Percentiles rank a stretch among this genome's conserved stretches.
These are phyloP conservation scores for Pseudohyphozyma bogoriensis DNA, from an alignment of 768 basidiomycete species.

Conservation along the genomic window DNA sequence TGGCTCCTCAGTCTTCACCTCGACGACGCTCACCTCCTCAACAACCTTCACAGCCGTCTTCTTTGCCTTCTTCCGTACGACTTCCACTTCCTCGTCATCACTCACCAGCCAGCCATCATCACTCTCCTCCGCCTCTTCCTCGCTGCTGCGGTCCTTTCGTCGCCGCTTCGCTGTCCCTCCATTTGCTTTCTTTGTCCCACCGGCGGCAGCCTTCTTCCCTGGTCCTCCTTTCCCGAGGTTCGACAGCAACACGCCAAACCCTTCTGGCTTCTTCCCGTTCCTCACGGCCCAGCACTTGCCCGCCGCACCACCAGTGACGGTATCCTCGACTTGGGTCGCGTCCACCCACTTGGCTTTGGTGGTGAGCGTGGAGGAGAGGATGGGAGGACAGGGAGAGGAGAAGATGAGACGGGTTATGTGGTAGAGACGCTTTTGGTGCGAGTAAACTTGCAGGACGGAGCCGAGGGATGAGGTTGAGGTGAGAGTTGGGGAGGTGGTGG, in stretches of 20 bases:
- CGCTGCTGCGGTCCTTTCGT: not conserved
- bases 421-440: conserved; percentile 72
- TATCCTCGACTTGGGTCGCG: not conserved
- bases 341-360: conserved; percentile 15
- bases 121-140: not conserved
- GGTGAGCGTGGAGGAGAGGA: not conserved
- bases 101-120: no score
- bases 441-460: conserved; percentile 71
- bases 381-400: not conserved
- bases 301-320: conserved; percentile 24
- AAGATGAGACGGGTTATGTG: conserved; percentile 14
- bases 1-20: no score
- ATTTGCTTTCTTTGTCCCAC: not conserved
- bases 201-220: not conserved
- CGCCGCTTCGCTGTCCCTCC: not conserved
- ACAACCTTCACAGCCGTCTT: no score
- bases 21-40: no score
- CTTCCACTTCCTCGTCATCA: no score
- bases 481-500: not conserved
- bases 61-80: no score
- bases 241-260: no score
- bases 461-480: conserved; percentile 38
- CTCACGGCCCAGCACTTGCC: conserved; percentile 23
- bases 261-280: not conserved
- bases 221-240: not conserved